These are phyloP conservation scores for Xylaria sp. DNA, from an alignment of 2,329 filamentous ascomycete genomes.

Conservation along the genomic window DNA sequence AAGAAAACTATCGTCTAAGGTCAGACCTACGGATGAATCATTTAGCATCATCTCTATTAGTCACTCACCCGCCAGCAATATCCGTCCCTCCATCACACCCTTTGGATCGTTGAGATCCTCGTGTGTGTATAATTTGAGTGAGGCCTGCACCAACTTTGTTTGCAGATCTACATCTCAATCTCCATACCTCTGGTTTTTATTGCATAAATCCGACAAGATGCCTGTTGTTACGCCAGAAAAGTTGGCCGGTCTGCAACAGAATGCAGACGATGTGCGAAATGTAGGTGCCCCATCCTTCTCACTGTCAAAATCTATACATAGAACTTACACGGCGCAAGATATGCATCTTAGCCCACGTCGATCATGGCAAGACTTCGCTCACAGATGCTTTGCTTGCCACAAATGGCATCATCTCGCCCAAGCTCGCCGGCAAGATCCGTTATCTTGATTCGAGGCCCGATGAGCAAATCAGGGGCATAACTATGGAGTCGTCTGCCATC, in stretches of 20 bases:
- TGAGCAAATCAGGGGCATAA: conserved; percentile 95
- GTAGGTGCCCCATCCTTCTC: conserved; percentile 61
- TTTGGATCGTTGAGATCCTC: background rate
- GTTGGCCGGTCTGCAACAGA: conserved; percentile 87
- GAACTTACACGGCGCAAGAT: conserved; percentile 67
- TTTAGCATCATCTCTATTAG: conserved; percentile 33
- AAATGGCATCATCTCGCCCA: conserved; percentile 98
- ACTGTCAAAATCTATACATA: conserved; percentile 44
- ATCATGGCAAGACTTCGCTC: conserved; percentile 98
- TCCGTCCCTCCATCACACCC: conserved; percentile 6
- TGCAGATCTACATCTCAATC: conserved; percentile 30
- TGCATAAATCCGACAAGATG: conserved; percentile 65
- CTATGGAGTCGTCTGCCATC: conserved; percentile 99
- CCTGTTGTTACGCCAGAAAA: conserved; percentile 91
- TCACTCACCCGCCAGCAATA: conserved; percentile 26
- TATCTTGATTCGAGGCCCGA: conserved; percentile 97
- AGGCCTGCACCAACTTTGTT: conserved; percentile 9
- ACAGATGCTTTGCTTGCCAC: conserved; percentile 96
- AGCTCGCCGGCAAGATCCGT: conserved; percentile 95
- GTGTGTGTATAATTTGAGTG: background rate
- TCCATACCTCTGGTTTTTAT: conserved; percentile 11
- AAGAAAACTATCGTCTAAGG: conserved; percentile 13
- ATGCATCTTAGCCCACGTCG: conserved; percentile 94
- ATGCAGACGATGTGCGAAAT: conserved; percentile 91
- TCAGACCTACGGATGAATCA: conserved; percentile 32